phyloP scores from a whole-genome alignment of 305 asterid species.

The Withania somnifera region DNA sequence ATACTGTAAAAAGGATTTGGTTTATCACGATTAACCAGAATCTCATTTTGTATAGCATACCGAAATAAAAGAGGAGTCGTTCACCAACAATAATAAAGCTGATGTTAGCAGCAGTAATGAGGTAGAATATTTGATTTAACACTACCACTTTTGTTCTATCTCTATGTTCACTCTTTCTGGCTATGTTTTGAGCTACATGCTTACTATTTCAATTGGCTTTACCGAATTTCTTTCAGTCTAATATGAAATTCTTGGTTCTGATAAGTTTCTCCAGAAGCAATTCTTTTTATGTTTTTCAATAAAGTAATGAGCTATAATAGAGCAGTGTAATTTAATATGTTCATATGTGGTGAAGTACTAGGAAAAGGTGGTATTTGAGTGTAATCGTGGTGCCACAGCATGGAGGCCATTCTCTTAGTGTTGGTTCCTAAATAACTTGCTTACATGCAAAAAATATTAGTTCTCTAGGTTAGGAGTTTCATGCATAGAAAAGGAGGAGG shows the following conservation, averaged over 20 bases:
- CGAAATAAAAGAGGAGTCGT: neutral
- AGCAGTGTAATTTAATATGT: neutral
- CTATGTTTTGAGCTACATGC: neutral
- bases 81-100: neutral
- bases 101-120: neutral
- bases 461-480: neutral
- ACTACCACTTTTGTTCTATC: slow-evolving; percentile 8
- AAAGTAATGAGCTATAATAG: neutral
- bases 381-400: neutral
- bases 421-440: neutral
- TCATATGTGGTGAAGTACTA: neutral
- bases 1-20: neutral
- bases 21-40: neutral
- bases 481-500: neutral
- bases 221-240: neutral
- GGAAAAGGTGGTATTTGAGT: neutral
- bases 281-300: neutral
- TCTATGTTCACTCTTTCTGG: neutral
- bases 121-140: neutral
- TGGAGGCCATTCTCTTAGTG: neutral
- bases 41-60: neutral
- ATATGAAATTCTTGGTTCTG: neutral
- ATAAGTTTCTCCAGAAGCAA: neutral
- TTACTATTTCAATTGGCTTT: neutral
- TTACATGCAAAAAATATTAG: neutral